Conservation (phyloP, 2,329 filamentous ascomycete species). For the Neopestalotiopsis clavispora region DNA sequence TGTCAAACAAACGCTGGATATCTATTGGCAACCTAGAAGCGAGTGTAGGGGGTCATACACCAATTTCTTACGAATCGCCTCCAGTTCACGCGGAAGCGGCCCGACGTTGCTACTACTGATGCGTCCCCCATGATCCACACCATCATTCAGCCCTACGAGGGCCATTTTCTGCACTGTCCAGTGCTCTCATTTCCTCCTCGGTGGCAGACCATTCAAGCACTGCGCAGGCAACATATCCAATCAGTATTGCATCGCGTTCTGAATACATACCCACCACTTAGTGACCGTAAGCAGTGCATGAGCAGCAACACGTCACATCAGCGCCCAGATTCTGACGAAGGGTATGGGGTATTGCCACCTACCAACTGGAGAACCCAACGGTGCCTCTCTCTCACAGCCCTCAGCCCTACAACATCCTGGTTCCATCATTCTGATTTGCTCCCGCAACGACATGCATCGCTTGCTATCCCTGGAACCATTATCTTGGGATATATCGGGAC, state of each 20-base stretch:
- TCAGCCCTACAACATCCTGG: constrained; percentile 13
- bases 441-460: not conserved
- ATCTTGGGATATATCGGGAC: not conserved
- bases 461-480: constrained; percentile 4
- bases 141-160: constrained; percentile 20
- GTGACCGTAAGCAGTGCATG: constrained; percentile 5
- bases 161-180: constrained; percentile 14
- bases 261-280: not conserved
- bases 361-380: not conserved
- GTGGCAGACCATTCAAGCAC: not conserved
- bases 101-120: not conserved
- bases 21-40: not conserved
- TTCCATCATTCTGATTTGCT: constrained; percentile 15
- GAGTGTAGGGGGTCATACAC: not conserved
- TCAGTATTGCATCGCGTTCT: not conserved
- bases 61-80: not conserved
- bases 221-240: constrained; percentile 1
- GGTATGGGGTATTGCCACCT: not conserved
- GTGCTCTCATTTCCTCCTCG: not conserved
- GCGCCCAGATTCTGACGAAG: not conserved
- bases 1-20: not conserved
- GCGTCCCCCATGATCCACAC: constrained; percentile 12
- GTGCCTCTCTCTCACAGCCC: not conserved
- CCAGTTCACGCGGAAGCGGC: constrained; percentile 8
- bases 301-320: constrained; percentile 6